Evolutionary conservation across 441 rosid species (phyloP).

Genomic region (Biscutella auriculata): DNA sequence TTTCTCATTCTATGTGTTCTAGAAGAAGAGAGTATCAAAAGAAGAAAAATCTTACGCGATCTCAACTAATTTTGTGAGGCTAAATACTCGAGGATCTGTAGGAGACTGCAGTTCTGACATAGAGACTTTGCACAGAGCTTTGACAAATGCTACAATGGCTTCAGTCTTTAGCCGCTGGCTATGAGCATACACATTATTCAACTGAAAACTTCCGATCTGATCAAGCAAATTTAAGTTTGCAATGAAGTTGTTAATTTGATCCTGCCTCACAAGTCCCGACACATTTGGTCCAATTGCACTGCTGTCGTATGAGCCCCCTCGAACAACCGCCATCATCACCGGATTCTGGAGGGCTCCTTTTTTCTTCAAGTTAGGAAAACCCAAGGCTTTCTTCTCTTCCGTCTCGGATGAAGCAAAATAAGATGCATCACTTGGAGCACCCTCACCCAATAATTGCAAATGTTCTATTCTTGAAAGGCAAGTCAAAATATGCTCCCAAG

Average conservation of each 20-base stretch:
- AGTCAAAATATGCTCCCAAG: conserved; percentile 93
- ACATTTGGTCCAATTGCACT: conserved; percentile 49
- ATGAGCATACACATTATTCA: conserved; percentile 92
- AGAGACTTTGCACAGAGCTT: conserved; percentile 91
- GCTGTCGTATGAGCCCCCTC: conserved; percentile 98
- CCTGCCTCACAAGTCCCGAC: conserved; percentile 58
- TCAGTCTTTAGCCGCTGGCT: conserved; percentile 94
- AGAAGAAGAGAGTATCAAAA: neutral
- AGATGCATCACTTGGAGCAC: conserved; percentile 88
- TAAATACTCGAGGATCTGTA: conserved; percentile 94
- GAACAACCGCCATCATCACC: conserved; percentile 93
- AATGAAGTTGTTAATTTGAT: conserved; percentile 70
- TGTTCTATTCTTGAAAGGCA: conserved; percentile 96
- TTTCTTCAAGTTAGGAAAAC: conserved; percentile 62
- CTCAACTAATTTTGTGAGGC: conserved; percentile 96
- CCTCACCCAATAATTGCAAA: conserved; percentile 93
- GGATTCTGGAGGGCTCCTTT: conserved; percentile 89
- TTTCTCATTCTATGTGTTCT: conserved; percentile 7
- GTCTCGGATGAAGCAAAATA: conserved; percentile 59
- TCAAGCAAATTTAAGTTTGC: conserved; percentile 93
- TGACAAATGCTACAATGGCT: conserved; percentile 92
- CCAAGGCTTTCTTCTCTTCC: conserved; percentile 61
- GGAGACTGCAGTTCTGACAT: conserved; percentile 95
- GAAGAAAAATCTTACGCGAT: conserved; percentile 60
- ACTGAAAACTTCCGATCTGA: conserved; percentile 89